Percentiles rank a stretch among this genome's conserved stretches.
phyloP scores from a whole-genome alignment of 257 asterid species.

The Capsicum baccatum region DNA sequence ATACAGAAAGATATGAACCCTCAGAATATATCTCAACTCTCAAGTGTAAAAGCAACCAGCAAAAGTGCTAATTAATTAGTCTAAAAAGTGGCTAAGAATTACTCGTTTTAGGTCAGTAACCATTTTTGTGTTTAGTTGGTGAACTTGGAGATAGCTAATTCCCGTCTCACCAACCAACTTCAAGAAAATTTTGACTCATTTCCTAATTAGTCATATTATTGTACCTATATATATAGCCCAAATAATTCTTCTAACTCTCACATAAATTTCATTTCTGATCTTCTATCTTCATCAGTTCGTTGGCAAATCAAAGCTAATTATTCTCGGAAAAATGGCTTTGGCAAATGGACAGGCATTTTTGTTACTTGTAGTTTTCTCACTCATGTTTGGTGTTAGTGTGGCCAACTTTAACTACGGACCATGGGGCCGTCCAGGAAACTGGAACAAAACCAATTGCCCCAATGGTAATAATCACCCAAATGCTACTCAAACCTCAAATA shows the following conservation, averaged over 20 bases:
- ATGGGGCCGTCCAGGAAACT: conserved; percentile 37
- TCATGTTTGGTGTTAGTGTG: conserved; percentile 44
- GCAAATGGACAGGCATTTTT: conserved; percentile 25
- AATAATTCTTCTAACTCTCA: background rate
- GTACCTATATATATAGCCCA: conserved; percentile 28
- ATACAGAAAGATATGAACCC: background rate
- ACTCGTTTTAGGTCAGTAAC: background rate
- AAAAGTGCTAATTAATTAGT: background rate
- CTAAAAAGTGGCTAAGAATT: background rate
- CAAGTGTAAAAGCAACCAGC: background rate
- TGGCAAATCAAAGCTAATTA: background rate
- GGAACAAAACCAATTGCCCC: conserved; percentile 41
- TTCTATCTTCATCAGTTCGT: background rate
- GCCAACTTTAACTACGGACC: conserved; percentile 44
- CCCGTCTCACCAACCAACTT: conserved; percentile 33
- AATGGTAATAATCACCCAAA: conserved; percentile 41
- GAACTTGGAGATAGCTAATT: no score
- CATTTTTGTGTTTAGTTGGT: background rate
- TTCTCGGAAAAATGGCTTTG: conserved; percentile 34
- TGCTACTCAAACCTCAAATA: conserved; percentile 42
- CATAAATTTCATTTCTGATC: conserved; percentile 9
- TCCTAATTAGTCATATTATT: background rate
- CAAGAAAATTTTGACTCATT: background rate
- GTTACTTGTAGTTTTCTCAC: conserved; percentile 27
- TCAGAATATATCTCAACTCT: background rate